Base-by-base conservation (phyloP, 495 filamentous ascomycete genomes). In the Penicillium bialowiezense region DNA sequence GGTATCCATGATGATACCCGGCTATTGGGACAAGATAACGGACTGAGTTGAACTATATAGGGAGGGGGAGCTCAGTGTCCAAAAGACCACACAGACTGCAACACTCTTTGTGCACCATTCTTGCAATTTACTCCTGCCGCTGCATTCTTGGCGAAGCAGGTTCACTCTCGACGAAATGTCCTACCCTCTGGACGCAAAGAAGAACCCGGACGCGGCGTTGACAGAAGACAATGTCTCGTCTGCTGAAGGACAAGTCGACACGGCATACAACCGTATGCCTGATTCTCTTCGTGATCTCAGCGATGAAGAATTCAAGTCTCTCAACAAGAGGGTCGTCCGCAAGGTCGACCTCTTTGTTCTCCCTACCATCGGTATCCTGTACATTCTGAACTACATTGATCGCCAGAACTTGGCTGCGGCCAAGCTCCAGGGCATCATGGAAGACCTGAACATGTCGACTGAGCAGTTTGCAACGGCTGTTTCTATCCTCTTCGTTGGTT, bases 301-400 rank as follows among this genome's bases (percentile, higher is more conserved):
- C 23, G 37, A 54, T 0, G 62, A 63, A n/a, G 70, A 73, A 31
- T 38, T 65, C 7, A 40, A 53, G 9, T 0, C 12, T 7, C 54
- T 72, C 26, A 59, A 65, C 35, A 63, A 50, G 41, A 73, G 63
- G 39, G 42, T 73, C 14, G 68, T 74, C 29, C 61, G 68, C 15
- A 74, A 75, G 60, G 54, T 75, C 19, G 72, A 75, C 51, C 45
- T 69, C 3, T 35, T 65, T 13, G 52, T 73, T 7, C 48, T 73
- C 12, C 69, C 63, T 14, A 64, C 62, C 7, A 63, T 74, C 14
- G 61, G 56, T 12, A 68, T 75, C 26, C 48, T 70, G 34, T 69
- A 65, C 46, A 67, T 73, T 29, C 51, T 74, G 36, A 73, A 70
- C 55, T 69, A 73, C 42, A 49, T 70, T 54, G 65, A 69, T 51